Evolutionary conservation across 345 rosid genomes (phyloP).

Genomic region (Citrus glauca): DNA sequence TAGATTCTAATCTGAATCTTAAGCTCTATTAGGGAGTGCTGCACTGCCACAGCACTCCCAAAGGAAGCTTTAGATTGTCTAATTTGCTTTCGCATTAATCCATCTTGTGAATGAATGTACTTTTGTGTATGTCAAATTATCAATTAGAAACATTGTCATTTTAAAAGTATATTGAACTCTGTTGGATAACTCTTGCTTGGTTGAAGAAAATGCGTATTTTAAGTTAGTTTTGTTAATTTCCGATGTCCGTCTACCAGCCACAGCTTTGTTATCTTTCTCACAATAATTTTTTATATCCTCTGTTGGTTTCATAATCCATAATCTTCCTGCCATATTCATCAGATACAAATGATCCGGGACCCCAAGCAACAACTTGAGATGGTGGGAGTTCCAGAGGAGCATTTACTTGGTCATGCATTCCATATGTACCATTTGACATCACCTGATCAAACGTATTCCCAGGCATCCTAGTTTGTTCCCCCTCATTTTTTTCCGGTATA

Average conservation of each 20-base stretch:
- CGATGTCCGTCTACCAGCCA: background rate
- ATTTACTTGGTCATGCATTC: constrained; percentile 86
- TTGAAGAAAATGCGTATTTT: background rate
- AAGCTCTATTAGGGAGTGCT: too few relatives aligned
- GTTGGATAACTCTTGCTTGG: background rate
- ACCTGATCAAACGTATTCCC: constrained; percentile 75
- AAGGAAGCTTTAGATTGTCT: too few relatives aligned
- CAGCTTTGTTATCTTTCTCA: background rate
- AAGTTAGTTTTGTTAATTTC: background rate
- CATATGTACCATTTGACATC: constrained; percentile 88
- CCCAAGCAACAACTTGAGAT: constrained; percentile 75
- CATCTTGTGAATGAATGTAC: background rate
- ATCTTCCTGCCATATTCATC: background rate
- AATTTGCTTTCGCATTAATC: background rate
- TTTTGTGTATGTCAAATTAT: background rate
- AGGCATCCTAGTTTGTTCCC: background rate
- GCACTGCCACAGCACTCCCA: too few relatives aligned
- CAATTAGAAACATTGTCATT: background rate
- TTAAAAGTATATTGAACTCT: background rate
- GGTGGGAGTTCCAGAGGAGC: constrained; percentile 92
- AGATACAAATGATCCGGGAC: constrained; percentile 87
- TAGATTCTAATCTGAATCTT: background rate
- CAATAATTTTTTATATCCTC: background rate
- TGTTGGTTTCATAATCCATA: background rate
- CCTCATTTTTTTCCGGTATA: background rate